Conservation (phyloP, 176 grass and related monocot genomes). For the Raddia distichophylla region DNA sequence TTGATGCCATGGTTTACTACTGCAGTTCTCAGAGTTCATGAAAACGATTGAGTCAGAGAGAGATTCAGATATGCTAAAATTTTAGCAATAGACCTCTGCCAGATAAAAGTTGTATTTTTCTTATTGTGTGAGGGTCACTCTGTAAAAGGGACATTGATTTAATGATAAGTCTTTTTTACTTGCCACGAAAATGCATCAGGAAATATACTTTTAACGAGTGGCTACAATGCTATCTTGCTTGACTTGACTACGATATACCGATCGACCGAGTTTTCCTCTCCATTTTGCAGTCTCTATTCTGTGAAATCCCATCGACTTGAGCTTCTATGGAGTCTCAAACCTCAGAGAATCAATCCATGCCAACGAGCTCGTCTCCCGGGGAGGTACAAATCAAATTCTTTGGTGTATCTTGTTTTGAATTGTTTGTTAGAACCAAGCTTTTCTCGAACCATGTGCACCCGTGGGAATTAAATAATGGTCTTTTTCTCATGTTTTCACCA, state of each 20-base stretch:
- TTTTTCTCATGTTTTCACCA: not conserved
- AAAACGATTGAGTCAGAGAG: too few relatives aligned
- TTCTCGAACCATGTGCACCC: not conserved
- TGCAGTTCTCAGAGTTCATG: too few relatives aligned
- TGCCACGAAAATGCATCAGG: not conserved
- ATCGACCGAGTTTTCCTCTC: not conserved
- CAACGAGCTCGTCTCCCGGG: not conserved
- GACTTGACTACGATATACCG: not conserved
- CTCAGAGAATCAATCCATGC: not conserved
- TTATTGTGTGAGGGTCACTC: too few relatives aligned
- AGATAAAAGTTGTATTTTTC: too few relatives aligned
- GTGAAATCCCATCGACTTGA: not conserved
- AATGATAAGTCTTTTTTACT: not conserved
- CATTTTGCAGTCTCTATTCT: not conserved
- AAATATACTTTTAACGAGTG: not conserved
- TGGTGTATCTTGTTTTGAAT: not conserved
- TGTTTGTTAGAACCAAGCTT: not conserved
- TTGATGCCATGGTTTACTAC: too few relatives aligned
- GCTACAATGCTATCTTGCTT: not conserved
- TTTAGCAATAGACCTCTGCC: too few relatives aligned
- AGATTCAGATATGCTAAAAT: too few relatives aligned
- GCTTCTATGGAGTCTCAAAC: not conserved
- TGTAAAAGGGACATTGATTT: too few relatives aligned
- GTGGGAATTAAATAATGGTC: too few relatives aligned
- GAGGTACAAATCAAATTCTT: not conserved